A percentile compares a stretch with the other conserved stretches of the same genome.
Evolutionary conservation across 2,329 filamentous ascomycete species (phyloP).

Genomic region (Cladosporium oxysporum): DNA sequence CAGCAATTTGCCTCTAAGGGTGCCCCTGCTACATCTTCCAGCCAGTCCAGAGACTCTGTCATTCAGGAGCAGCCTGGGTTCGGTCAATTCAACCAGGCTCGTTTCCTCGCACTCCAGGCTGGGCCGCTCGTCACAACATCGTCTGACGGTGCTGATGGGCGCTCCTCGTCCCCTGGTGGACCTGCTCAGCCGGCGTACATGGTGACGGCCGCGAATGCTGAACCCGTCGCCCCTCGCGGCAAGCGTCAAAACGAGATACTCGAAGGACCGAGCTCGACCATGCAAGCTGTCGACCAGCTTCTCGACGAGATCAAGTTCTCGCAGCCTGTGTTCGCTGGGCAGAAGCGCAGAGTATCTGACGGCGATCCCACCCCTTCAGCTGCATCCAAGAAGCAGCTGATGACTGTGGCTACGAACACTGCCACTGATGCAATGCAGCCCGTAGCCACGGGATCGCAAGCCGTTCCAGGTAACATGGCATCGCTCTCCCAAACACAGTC

Average conservation of each 20-base stretch:
- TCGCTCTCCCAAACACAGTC: not conserved
- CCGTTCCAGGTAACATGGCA: not conserved
- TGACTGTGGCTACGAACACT: not conserved
- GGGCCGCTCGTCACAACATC: not conserved
- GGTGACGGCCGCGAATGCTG: constrained; percentile 5
- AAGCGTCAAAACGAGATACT: not conserved
- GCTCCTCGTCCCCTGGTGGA: not conserved
- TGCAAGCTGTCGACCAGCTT: not conserved
- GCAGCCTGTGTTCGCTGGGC: not conserved
- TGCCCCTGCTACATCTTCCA: not conserved
- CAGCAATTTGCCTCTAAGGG: not conserved
- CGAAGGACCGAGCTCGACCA: not conserved
- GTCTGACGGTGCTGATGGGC: not conserved
- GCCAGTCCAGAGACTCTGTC: not conserved
- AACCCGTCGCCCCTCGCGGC: not conserved
- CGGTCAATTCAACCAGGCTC: not conserved
- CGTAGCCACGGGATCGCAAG: not conserved
- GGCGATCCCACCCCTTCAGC: not conserved
- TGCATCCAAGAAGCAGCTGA: not conserved
- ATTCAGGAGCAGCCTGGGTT: not conserved
- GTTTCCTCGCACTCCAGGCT: not conserved
- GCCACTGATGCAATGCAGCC: not conserved
- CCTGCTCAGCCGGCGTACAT: not conserved
- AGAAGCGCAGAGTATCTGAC: constrained; percentile 1
- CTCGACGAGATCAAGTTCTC: not conserved